These are phyloP conservation scores for Aspergillus heteromorphus DNA, from an alignment of 495 filamentous ascomycete genomes.

Conservation along the genomic window DNA sequence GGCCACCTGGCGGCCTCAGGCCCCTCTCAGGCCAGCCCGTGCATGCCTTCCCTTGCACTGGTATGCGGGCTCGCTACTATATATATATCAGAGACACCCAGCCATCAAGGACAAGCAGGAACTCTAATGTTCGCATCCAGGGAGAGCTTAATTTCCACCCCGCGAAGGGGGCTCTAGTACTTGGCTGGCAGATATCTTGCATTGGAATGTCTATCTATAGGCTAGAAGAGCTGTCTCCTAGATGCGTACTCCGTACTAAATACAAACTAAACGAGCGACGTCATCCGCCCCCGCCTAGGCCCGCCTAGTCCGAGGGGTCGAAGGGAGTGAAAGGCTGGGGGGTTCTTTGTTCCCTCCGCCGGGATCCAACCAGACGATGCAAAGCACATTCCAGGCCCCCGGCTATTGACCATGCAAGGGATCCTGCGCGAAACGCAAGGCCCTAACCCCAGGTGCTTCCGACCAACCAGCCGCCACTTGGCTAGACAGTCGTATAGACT, in stretches of 20 bases:
- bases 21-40: neutral
- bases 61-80: no score
- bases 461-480: conserved; percentile 1
- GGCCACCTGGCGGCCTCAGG: conserved; percentile 3
- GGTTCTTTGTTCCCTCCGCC: neutral
- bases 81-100: no score
- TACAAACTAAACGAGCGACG: neutral
- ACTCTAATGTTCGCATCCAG: no score
- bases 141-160: neutral
- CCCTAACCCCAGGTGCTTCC: neutral
- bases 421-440: neutral
- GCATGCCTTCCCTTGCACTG: neutral
- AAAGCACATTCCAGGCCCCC: neutral
- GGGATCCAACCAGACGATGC: neutral
- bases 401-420: conserved; percentile 3
- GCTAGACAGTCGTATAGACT: conserved; percentile 11
- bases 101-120: no score
- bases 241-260: neutral
- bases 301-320: neutral
- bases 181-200: neutral
- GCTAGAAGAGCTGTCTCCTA: neutral
- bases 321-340: neutral
- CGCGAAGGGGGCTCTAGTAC: neutral
- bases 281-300: neutral
- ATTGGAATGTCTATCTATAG: neutral